phyloP scores from a whole-genome alignment of 2,329 filamentous ascomycete species.

The Diaporthe sp. region DNA sequence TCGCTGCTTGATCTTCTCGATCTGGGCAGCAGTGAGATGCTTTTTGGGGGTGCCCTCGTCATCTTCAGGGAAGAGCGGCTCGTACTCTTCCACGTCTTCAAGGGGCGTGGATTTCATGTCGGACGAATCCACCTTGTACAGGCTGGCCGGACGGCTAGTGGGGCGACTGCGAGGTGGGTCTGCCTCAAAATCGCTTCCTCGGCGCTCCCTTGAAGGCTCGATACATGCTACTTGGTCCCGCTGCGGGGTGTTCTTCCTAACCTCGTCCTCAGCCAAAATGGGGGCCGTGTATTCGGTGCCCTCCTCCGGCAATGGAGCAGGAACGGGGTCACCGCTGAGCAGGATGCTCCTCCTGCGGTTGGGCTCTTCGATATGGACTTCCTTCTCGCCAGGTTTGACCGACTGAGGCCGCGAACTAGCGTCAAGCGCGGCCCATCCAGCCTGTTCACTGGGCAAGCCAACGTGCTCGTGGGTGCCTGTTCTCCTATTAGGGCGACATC shows the following conservation, averaged over 20 bases:
- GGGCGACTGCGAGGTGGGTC: slow-evolving; percentile 72
- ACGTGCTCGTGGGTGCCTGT: slow-evolving; percentile 74
- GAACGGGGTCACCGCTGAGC: slow-evolving; percentile 54
- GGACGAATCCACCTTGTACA: slow-evolving; percentile 68
- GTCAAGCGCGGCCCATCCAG: slow-evolving; percentile 91
- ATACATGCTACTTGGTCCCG: slow-evolving; percentile 85
- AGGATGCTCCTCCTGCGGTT: slow-evolving; percentile 59
- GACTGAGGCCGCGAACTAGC: slow-evolving; percentile 75
- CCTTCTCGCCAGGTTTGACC: slow-evolving; percentile 64
- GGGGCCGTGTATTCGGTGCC: slow-evolving; percentile 78
- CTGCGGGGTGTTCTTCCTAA: slow-evolving; percentile 78
- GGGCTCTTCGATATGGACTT: slow-evolving; percentile 85
- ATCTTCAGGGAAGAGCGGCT: slow-evolving; percentile 91
- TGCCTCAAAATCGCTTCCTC: slow-evolving; percentile 69
- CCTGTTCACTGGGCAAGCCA: slow-evolving; percentile 89
- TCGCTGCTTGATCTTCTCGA: slow-evolving; percentile 69
- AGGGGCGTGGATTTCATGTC: slow-evolving; percentile 77
- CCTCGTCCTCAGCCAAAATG: slow-evolving; percentile 90
- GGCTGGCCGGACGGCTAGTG: slow-evolving; percentile 73
- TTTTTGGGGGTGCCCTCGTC: slow-evolving; percentile 63
- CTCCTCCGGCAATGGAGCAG: slow-evolving; percentile 64
- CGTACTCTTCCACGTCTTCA: slow-evolving; percentile 93
- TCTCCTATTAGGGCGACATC: slow-evolving; percentile 47
- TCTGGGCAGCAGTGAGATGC: slow-evolving; percentile 52
- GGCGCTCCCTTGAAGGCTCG: slow-evolving; percentile 77